Base-by-base conservation (phyloP, 2,329 filamentous ascomycete genomes). In the Onygenales sp. region DNA sequence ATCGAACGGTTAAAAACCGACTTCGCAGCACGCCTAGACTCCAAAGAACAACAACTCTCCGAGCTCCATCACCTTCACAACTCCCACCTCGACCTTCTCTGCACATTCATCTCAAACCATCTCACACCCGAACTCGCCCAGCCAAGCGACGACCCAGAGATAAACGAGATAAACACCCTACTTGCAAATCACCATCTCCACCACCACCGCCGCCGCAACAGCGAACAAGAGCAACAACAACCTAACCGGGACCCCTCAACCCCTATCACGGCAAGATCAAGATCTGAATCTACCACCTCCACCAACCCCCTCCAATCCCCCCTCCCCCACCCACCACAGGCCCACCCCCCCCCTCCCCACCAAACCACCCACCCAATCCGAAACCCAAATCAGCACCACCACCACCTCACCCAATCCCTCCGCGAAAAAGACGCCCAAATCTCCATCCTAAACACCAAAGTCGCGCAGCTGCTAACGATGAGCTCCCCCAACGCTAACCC, bases 371-470 rank as follows among this genome's bases (percentile, higher is more conserved):
- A 27, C 21, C 21, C 21, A 27, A 27, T 3, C 21, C 21, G 4
- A 27, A 27, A 27, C 21, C 21, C 21, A 27, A 27, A 3, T 27
- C 21, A 27, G 21, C 21, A 27, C 21, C 4, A 27, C 21, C 21
- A 27, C 21, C 60, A 55, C 6, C 63, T 62, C 4, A 58, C 62
- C 13, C 49, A 52, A 31, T 51, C 58, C 39, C 54, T 64, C 9
- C 39, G 42, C 40, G 59, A 62, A 33, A 59, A 57, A 32, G 56
- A 62, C n/a, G 59, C 62, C 5, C 61, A 65, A 48, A 62, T 71
- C 40, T 58, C 62, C 32, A 54, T 56, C 6, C 53, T 68, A 34
- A 60, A 64, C 48, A 50, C 48, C 14, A 62, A 62, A 50, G 57
- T 62, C 11, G 49, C 52, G 2, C 59, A 63, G 49, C 54, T 62